Evolutionary conservation across 2,329 filamentous ascomycete species (phyloP), one percentile per base, ranked within the genome.

Genomic region (Fusarium sp.): DNA sequence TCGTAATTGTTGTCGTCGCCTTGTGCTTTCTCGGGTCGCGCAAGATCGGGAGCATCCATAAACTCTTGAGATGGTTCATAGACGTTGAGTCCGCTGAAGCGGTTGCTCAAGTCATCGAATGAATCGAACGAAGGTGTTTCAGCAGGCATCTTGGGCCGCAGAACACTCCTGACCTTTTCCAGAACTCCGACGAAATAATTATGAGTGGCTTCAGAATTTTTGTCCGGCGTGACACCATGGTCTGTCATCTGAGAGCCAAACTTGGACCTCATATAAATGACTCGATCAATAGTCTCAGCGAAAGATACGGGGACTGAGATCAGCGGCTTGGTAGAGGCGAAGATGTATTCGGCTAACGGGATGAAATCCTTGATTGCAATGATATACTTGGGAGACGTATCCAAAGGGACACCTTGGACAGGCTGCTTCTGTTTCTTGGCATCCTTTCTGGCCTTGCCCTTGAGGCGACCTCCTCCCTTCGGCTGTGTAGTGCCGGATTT

Each of bases 301-400:
- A 84, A 74, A 7, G 71, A 65, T 0, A 22, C 19, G 0, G 81
- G 79, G 0, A 83, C 72, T 1, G 71, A 44, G 2, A 78, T 44
- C 6, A 67, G 21, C 1, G 74, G 72, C 7, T 57, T 54, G 3
- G n/a, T 21, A 17, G 56, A 58, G 3, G 33, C 55, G 7, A 73
- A 76, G 31, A 84, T 77, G 61, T 75, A 79, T 38, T 81, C 69
- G 21, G 81, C 82, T 8, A 84, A 64, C 0, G 73, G 71, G 1
- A 80, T 61, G 42, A 82, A 82, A 44, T 82, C 79, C 28, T 77
- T 77, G 65, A 80, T 73, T 26, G 75, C 71, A 26, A 83, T 76
- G 21, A 77, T 75, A 49, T 81, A 77, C 34, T 76, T 78, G 24
- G 72, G 56, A 13, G 39, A 0, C 28, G 13, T 21, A 8, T 17